Conservation (phyloP, 768 basidiomycete genomes). For the Mycena haematopus region DNA sequence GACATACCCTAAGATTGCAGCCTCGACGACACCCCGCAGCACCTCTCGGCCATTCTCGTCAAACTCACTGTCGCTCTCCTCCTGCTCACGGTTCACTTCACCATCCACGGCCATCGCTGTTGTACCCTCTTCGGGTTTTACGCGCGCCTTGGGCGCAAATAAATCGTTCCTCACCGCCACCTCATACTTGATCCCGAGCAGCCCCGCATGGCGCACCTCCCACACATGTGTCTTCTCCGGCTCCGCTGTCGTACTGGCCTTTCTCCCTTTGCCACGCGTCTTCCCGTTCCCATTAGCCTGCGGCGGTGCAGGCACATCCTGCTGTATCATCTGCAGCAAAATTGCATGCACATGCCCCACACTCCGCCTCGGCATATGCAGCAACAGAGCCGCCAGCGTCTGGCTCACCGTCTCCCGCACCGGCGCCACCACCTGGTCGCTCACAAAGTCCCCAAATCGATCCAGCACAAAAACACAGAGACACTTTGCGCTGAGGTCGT, state of each 20-base stretch:
- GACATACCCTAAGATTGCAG: conserved; percentile 87
- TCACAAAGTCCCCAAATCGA: conserved; percentile 97
- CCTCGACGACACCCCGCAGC: conserved; percentile 84
- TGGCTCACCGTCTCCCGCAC: conserved; percentile 97
- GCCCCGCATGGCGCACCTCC: conserved; percentile 98
- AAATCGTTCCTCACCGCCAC: conserved; percentile 92
- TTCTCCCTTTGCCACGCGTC: conserved; percentile 3
- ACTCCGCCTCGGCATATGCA: conserved; percentile 86
- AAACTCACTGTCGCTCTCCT: conserved; percentile 37
- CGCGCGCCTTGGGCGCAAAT: conserved; percentile 52
- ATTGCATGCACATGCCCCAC: conserved; percentile 82
- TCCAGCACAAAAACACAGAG: conserved; percentile 92
- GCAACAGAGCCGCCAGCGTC: conserved; percentile 85
- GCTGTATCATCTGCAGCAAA: conserved; percentile 92
- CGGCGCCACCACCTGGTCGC: conserved; percentile 96
- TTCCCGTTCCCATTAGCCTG: conserved; percentile 37
- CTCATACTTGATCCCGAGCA: conserved; percentile 97
- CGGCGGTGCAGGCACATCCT: conserved; percentile 66
- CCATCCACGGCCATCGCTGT: conserved; percentile 24
- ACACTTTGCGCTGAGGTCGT: conserved; percentile 83
- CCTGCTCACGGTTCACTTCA: conserved; percentile 33
- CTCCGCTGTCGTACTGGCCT: conserved; percentile 28
- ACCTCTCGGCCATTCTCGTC: conserved; percentile 59
- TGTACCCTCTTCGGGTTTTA: conserved; percentile 4
- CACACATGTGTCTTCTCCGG: conserved; percentile 74